Evolutionary conservation across 495 filamentous ascomycete genomes (phyloP), one percentile per base, ranked within the genome.

Genomic region (Terfezia claveryi): DNA sequence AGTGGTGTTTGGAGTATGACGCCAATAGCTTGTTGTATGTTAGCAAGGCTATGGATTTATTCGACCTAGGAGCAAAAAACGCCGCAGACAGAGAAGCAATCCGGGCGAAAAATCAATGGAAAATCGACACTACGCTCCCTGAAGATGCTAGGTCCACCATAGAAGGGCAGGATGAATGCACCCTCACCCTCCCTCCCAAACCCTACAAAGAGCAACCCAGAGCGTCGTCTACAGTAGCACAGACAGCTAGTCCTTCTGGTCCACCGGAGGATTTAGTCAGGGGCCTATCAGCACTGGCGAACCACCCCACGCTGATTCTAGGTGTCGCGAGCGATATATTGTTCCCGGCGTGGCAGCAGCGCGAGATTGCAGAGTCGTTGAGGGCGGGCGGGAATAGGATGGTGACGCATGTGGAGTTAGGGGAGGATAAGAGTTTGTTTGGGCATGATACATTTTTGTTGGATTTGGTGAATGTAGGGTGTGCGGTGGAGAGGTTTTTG

Each of bases 1-100:
- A 99, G 67, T 99, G 92, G 68, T 95, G 87, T 67, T 74, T 99
- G n/a, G 87, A 91, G 27, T 96, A 95, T 66, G 91, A 99, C 62
- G 78, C 91, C 17, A 99, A 99, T 70, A 94, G 87, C 65, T 73
- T 96, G 10, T 74, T 99, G 36, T 99, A 99, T 66, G 82, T 96
- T 36, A 93, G 85, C 61, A 99, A 99, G 68, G 91, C 92, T 12
- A 99, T 99, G 91, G 91, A 99, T 62, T 74, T 99, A 11, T 99
- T 99, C 66, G 91, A 99, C 64, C 76, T 99, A 0, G 89, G 91
- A 37, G 81, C 56, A 83, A 83, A 63, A 60, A 62, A 23, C 68
- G 67, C 38, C 79, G 79, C 53, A 64, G 60, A 52, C 50, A 61
- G 9, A 67, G 74, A 14, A 65, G 81, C 17, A 9, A 67, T 74